These are phyloP conservation scores for Akebia trifoliata DNA, from an alignment of 164 flowering plant genomes.

Conservation along the genomic window DNA sequence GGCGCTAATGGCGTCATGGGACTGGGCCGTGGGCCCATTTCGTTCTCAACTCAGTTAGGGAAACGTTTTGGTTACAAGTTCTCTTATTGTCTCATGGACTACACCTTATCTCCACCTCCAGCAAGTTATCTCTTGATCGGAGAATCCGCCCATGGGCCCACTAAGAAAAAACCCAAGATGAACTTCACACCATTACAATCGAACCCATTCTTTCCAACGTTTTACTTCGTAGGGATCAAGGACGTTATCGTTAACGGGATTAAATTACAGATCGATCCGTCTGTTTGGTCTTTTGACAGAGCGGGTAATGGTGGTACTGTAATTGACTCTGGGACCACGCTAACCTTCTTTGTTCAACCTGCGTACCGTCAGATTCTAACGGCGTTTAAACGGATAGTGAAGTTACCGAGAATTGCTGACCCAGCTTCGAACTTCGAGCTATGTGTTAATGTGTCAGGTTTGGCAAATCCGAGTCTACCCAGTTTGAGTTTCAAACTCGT, in stretches of 20 bases:
- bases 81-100: slow-evolving; percentile 78
- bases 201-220: slow-evolving; percentile 60
- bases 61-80: slow-evolving; percentile 56
- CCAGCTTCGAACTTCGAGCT: slow-evolving; percentile 45
- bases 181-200: slow-evolving; percentile 53
- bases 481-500: slow-evolving; percentile 45
- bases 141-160: slow-evolving; percentile 10
- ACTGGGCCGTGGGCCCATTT: slow-evolving; percentile 71
- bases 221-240: slow-evolving; percentile 60
- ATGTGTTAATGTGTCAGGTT: slow-evolving; percentile 50
- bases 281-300: slow-evolving; percentile 50
- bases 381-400: slow-evolving; percentile 38
- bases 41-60: slow-evolving; percentile 69
- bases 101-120: slow-evolving; percentile 68
- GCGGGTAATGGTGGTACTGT: slow-evolving; percentile 71
- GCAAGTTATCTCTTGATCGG: slow-evolving; percentile 71
- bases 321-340: slow-evolving; percentile 76
- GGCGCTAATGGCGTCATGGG: slow-evolving; percentile 80
- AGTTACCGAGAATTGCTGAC: slow-evolving; percentile 27
- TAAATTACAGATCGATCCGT: slow-evolving; percentile 41
- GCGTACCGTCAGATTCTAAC: slow-evolving; percentile 40
- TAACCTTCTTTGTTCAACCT: slow-evolving; percentile 49
- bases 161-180: slow-evolving; percentile 8
- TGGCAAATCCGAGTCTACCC: slow-evolving; percentile 33
- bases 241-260: slow-evolving; percentile 36